phyloP scores from a whole-genome alignment of 345 rosid species.

The Ceriops tagal region DNA sequence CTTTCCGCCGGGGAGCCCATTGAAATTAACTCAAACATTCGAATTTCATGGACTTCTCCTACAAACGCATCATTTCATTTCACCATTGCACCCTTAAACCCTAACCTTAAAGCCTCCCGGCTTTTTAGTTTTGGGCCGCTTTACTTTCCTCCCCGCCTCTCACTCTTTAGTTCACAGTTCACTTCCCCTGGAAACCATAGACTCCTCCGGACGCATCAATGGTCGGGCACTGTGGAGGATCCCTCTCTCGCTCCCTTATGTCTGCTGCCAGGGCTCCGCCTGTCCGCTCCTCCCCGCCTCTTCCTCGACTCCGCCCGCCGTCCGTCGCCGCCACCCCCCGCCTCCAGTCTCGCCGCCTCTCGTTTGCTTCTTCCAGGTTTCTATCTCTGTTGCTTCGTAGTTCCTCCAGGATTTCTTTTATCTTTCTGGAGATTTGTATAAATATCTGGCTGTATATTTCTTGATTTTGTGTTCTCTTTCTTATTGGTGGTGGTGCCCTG shows the following conservation, averaged over 20 bases:
- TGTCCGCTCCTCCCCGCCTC: constrained; percentile 47
- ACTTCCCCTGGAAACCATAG: neutral
- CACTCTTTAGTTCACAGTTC: neutral
- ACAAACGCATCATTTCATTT: neutral
- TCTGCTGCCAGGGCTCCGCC: constrained; percentile 58
- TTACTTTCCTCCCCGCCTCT: neutral
- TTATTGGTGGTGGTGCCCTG: neutral
- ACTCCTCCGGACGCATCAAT: constrained; percentile 11
- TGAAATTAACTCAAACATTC: too few relatives aligned
- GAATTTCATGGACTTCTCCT: too few relatives aligned
- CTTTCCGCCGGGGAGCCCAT: too few relatives aligned
- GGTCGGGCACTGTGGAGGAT: constrained; percentile 48
- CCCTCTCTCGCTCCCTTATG: constrained; percentile 45
- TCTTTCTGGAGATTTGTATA: neutral
- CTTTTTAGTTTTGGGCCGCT: too few relatives aligned
- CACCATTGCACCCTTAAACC: constrained; percentile 3
- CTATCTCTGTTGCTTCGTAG: neutral
- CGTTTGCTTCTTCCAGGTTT: constrained; percentile 62
- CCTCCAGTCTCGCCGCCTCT: constrained; percentile 50
- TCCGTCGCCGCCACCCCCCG: constrained; percentile 46
- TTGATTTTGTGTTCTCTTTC: neutral
- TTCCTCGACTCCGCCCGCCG: constrained; percentile 70
- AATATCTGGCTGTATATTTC: neutral
- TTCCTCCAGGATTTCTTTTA: neutral
- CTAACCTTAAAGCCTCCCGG: constrained; percentile 2